Evolutionary conservation across 495 filamentous ascomycete genomes (phyloP).

Genomic region (Aspergillus diversus): DNA sequence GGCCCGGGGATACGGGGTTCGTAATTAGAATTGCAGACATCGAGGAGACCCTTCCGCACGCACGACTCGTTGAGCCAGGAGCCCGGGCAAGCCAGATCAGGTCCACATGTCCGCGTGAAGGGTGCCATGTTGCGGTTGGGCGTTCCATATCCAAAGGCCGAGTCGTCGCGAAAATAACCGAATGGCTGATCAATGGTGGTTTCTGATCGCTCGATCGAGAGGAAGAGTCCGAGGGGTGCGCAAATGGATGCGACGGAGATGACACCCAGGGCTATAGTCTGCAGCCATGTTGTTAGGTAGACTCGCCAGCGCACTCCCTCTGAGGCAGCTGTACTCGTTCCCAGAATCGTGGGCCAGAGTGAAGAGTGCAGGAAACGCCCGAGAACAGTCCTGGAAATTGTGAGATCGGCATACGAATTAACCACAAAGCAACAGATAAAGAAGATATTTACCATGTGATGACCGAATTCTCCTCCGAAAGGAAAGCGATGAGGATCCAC

Average conservation of each 20-base stretch:
- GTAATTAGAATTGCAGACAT: constrained; percentile 6
- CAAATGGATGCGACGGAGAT: constrained; percentile 28
- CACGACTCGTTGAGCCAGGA: background rate
- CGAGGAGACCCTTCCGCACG: background rate
- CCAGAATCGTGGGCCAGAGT: constrained; percentile 31
- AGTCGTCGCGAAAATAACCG: constrained; percentile 28
- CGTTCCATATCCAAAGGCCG: constrained; percentile 25
- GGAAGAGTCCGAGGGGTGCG: constrained; percentile 38
- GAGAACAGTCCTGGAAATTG: constrained; percentile 18
- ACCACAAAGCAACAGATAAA: no score
- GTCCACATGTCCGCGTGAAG: constrained; percentile 18
- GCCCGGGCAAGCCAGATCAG: constrained; percentile 4
- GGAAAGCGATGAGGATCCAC: constrained; percentile 15
- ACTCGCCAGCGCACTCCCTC: constrained; percentile 19
- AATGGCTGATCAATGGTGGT: constrained; percentile 14
- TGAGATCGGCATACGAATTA: background rate
- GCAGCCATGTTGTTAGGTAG: constrained; percentile 9
- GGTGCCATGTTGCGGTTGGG: constrained; percentile 17
- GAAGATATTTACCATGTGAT: constrained; percentile 10
- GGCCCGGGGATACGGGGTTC: constrained; percentile 29
- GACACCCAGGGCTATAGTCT: constrained; percentile 18
- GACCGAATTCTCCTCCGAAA: constrained; percentile 11
- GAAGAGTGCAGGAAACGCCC: constrained; percentile 31
- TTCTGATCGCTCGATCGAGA: constrained; percentile 19
- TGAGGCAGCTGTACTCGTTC: constrained; percentile 25